phyloP scores from a whole-genome alignment of 768 basidiomycete genomes.

The Pleurotus salmoneostramineus region DNA sequence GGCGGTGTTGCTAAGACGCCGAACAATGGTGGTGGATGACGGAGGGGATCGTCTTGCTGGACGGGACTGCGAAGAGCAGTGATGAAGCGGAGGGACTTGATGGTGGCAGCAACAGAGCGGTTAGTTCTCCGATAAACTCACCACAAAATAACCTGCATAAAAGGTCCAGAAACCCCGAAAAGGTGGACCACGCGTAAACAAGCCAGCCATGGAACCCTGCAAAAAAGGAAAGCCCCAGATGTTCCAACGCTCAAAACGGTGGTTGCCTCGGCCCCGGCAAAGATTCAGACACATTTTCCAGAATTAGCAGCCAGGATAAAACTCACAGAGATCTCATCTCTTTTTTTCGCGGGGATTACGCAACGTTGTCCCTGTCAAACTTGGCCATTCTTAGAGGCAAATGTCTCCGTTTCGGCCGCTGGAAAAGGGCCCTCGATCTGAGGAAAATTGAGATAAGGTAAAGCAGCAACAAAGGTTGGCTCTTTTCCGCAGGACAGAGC shows the following conservation, averaged over 20 bases:
- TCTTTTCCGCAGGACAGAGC: not conserved
- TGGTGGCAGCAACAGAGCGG: conserved; percentile 2
- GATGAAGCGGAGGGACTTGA: conserved; percentile 5
- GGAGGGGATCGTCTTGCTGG: not conserved
- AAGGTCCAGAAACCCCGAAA: conserved; percentile 29
- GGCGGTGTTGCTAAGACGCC: not conserved
- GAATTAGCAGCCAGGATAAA: conserved; percentile 23
- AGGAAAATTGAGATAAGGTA: not conserved
- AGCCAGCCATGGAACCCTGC: conserved; percentile 29
- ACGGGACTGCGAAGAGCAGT: not conserved
- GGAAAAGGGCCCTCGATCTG: not conserved
- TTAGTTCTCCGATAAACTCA: conserved; percentile 8
- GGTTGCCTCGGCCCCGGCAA: conserved; percentile 40
- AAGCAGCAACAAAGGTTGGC: not conserved
- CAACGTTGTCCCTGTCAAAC: conserved; percentile 25
- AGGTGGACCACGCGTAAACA: conserved; percentile 42
- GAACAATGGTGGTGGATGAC: not conserved
- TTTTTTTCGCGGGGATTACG: conserved; percentile 24
- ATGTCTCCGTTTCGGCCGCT: conserved; percentile 23
- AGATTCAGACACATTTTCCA: conserved; percentile 35
- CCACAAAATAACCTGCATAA: conserved; percentile 6
- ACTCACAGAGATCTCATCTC: conserved; percentile 32
- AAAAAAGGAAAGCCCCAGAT: conserved; percentile 27
- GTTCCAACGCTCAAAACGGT: conserved; percentile 16
- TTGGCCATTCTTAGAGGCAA: conserved; percentile 13